Conservation (phyloP, 768 basidiomycete genomes). For the Goffeauzyma gilvescens region DNA sequence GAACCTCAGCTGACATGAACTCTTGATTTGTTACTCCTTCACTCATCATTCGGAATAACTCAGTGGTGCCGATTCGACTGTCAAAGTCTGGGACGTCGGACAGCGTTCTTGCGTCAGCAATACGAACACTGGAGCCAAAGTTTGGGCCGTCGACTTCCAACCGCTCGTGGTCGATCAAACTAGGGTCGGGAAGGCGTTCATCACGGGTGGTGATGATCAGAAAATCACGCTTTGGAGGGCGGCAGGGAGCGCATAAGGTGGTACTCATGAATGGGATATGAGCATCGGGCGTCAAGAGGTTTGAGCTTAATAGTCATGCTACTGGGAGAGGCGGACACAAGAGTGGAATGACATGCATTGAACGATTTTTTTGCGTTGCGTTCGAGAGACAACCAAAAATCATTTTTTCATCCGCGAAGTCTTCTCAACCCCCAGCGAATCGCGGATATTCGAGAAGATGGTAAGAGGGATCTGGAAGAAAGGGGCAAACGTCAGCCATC, state of each 20-base stretch:
- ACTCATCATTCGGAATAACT: too few relatives aligned
- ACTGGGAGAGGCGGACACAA: too few relatives aligned
- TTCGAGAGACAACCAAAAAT: too few relatives aligned
- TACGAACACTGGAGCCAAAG: slow-evolving; percentile 17
- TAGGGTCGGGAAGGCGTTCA: slow-evolving; percentile 27
- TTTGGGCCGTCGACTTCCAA: slow-evolving; percentile 31
- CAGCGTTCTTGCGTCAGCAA: slow-evolving; percentile 23
- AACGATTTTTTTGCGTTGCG: too few relatives aligned
- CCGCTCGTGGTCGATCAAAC: slow-evolving; percentile 16
- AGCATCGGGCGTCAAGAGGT: too few relatives aligned
- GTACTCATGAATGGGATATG: neutral
- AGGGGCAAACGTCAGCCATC: neutral
- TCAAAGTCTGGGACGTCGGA: slow-evolving; percentile 30
- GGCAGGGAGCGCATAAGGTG: slow-evolving; percentile 20
- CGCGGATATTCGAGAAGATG: neutral
- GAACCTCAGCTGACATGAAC: too few relatives aligned
- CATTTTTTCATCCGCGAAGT: neutral
- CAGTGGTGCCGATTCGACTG: slow-evolving; percentile 27
- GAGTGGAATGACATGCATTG: neutral
- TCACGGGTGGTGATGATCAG: slow-evolving; percentile 25
- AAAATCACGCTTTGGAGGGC: slow-evolving; percentile 25
- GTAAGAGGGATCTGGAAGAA: neutral
- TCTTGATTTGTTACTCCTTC: too few relatives aligned
- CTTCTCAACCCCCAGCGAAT: neutral
- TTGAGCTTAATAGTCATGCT: too few relatives aligned